Evolutionary conservation across 805 yeast species (phyloP).

Genomic region (Pichia ethanolica): DNA sequence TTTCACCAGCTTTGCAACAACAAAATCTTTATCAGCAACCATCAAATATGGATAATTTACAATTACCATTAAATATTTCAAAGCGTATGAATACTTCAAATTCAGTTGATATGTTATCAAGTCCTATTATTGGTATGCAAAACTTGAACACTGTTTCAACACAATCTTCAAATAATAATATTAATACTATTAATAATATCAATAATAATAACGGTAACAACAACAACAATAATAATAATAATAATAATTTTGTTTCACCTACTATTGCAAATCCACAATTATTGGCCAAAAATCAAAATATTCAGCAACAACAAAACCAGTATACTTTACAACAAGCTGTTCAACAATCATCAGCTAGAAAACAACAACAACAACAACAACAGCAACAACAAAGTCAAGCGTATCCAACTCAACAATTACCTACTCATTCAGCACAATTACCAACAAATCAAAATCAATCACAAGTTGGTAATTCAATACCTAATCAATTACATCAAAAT

Average conservation of each 20-base stretch:
- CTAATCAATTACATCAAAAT: slow-evolving; percentile 13
- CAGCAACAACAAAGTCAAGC: slow-evolving; percentile 1
- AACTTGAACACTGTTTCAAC: not conserved
- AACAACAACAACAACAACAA: slow-evolving; percentile 1
- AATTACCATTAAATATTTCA: not conserved
- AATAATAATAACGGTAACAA: too few species aligned
- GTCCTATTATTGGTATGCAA: slow-evolving; percentile 5
- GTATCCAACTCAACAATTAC: slow-evolving; percentile 10
- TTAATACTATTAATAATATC: too few species aligned
- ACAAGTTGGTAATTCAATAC: slow-evolving; percentile 14
- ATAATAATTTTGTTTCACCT: slow-evolving; percentile 1
- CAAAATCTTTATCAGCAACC: not conserved
- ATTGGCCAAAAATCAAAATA: not conserved
- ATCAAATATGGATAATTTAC: not conserved
- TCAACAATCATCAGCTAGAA: slow-evolving; percentile 5
- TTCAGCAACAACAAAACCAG: slow-evolving; percentile 4
- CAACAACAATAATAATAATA: not conserved
- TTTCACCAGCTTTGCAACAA: not conserved
- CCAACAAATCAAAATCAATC: slow-evolving; percentile 29
- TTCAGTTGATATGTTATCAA: slow-evolving; percentile 2
- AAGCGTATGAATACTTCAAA: not conserved
- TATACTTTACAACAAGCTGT: slow-evolving; percentile 3
- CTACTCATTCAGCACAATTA: slow-evolving; percentile 18
- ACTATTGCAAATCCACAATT: slow-evolving; percentile 6
- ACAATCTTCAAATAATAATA: too few species aligned